phyloP scores from a whole-genome alignment of 805 yeast genomes.

The Starmerella gropengiesseri region DNA sequence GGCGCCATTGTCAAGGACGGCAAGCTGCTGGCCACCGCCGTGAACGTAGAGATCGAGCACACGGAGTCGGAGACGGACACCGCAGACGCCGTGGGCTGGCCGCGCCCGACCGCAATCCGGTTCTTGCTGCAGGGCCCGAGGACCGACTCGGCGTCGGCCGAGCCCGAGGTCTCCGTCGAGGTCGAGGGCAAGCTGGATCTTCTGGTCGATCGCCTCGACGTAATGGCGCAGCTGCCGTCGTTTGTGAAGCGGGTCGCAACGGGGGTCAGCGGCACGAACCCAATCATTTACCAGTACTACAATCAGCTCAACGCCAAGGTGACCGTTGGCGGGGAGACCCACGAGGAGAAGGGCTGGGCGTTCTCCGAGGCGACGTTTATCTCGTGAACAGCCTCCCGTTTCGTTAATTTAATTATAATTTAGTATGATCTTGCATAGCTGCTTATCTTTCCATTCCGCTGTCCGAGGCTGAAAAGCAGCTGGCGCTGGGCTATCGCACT shows the following conservation, averaged over 20 bases:
- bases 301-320: constrained; percentile 46
- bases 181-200: constrained; percentile 50
- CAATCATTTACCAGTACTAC: constrained; percentile 89
- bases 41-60: constrained; percentile 40
- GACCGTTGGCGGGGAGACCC: constrained; percentile 33
- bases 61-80: constrained; percentile 44
- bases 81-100: constrained; percentile 74
- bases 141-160: constrained; percentile 31
- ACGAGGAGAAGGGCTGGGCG: constrained; percentile 50
- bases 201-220: constrained; percentile 85
- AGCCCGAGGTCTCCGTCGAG: constrained; percentile 38
- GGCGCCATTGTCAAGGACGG: constrained; percentile 62
- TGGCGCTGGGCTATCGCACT: no score
- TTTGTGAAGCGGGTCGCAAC: constrained; percentile 88
- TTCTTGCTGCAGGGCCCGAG: constrained; percentile 46
- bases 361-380: constrained; percentile 79
- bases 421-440: neutral
- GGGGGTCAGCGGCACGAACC: constrained; percentile 91
- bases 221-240: constrained; percentile 91
- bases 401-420: no score
- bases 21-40: constrained; percentile 53
- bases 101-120: constrained; percentile 58
- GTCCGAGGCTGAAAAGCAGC: no score
- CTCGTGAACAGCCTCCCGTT: constrained; percentile 21
- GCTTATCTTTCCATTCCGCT: neutral